Evolutionary conservation across 768 basidiomycete species (phyloP), one percentile per base, ranked within the genome.

Genomic region (Naganishia vaughanmartiniae): DNA sequence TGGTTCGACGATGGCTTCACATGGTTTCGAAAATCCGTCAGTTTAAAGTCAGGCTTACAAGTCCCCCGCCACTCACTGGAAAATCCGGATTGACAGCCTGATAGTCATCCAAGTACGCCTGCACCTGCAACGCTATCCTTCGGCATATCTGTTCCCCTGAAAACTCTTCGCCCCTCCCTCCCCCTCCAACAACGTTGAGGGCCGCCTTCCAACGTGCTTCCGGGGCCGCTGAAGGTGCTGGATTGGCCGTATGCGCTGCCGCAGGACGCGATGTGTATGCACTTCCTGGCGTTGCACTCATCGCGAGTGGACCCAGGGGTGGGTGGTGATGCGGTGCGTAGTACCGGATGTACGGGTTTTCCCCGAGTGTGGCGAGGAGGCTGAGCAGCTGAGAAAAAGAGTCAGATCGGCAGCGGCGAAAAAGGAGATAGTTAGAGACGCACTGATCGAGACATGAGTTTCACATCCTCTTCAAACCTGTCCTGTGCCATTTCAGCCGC

Each of bases 291-390:
- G 74, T 56, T 2, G 83, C 81, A 74, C 87, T 82, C 2, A 89
- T 89, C 68, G 89, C 88, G 66, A 97, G 87, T 2, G 93, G 87
- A 17, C 93, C 92, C 17, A 97, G 85, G 0, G 93, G 94, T 1
- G 85, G 84, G 76, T 93, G 92, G 72, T 90, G 86, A 15, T 87
- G 83, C 5, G 95, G 92, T 65, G 90, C 83, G 79, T 96, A 97
- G 82, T 95, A 98, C 36, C 95, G 89, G 74, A 98, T 89, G 78
- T 87, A 89, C 0, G 96, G 96, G 76, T 89, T 91, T 79, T 99
- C 96, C 76, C 92, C 90, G 33, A 98, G 82, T 0, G 91, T 87
- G 19, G 96, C 89, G 80, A 93, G 92, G 4, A 94, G 82, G 75
- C 97, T 96, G 31, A 92, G 81, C 73, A 99, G 89, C 93, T 85